Conservation (phyloP, 768 basidiomycete species). For the Leccinum boreale region DNA sequence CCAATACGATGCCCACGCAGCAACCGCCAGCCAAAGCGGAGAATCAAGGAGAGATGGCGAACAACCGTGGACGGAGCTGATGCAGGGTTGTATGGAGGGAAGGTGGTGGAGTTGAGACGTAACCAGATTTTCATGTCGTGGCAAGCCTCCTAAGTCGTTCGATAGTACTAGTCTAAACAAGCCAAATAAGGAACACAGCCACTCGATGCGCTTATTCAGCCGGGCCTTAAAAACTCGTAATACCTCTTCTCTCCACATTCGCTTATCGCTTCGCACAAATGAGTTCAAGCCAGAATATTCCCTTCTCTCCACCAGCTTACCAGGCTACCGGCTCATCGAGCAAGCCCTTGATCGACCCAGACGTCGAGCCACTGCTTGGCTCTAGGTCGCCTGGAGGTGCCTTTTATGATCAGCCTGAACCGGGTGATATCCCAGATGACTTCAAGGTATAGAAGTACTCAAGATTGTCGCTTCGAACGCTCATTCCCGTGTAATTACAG, state of each 20-base stretch:
- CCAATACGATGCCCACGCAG: slow-evolving; percentile 14
- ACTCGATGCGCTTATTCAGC: slow-evolving; percentile 26
- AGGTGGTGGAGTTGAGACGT: neutral
- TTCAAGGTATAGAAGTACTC: slow-evolving; percentile 67
- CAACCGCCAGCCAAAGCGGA: slow-evolving; percentile 4
- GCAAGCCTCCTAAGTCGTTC: neutral
- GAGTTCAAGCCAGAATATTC: slow-evolving; percentile 49
- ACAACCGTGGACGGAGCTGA: slow-evolving; percentile 4
- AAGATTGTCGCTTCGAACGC: neutral
- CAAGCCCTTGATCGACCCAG: slow-evolving; percentile 31
- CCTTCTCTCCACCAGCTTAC: slow-evolving; percentile 61
- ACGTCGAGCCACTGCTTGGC: slow-evolving; percentile 56
- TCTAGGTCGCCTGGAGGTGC: slow-evolving; percentile 46
- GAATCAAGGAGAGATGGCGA: slow-evolving; percentile 4
- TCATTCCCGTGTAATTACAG: slow-evolving; percentile 34
- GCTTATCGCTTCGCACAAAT: slow-evolving; percentile 38
- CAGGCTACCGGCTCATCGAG: slow-evolving; percentile 38
- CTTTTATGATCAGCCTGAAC: slow-evolving; percentile 71
- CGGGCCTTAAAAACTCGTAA: slow-evolving; percentile 10
- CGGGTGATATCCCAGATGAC: slow-evolving; percentile 83
- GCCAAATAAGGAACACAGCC: slow-evolving; percentile 21
- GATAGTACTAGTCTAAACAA: neutral
- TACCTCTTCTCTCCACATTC: neutral
- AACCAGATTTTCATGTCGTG: neutral
- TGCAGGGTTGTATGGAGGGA: neutral